These are phyloP conservation scores for Selaginella tamariscina DNA, from an alignment of 75 land plant genomes.

Conservation along the genomic window DNA sequence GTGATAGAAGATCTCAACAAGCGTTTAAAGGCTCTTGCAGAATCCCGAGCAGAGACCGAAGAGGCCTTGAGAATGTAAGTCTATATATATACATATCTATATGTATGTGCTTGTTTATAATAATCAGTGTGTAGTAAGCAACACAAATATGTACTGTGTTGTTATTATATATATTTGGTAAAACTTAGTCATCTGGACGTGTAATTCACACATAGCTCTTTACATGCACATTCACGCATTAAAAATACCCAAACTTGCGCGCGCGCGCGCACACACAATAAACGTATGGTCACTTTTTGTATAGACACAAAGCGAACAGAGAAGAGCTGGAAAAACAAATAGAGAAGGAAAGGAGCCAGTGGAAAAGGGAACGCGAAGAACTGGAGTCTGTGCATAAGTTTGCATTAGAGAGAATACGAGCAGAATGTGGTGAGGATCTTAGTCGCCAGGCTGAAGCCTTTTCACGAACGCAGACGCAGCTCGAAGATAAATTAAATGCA, in stretches of 20 bases:
- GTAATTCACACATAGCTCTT: too few relatives aligned
- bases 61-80: slow-evolving; percentile 67
- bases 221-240: too few relatives aligned
- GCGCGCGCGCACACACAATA: too few relatives aligned
- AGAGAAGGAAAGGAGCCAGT: slow-evolving; percentile 71
- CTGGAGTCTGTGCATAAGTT: slow-evolving; percentile 49
- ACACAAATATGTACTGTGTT: too few relatives aligned
- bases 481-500: slow-evolving; percentile 49
- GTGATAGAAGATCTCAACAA: slow-evolving; percentile 54
- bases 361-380: slow-evolving; percentile 67
- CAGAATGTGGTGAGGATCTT: slow-evolving; percentile 59
- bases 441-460: slow-evolving; percentile 48
- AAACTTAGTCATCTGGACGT: too few relatives aligned
- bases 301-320: slow-evolving; percentile 64
- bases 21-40: slow-evolving; percentile 58
- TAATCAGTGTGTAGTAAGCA: not conserved
- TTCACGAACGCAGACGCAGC: slow-evolving; percentile 55
- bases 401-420: slow-evolving; percentile 47
- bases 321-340: slow-evolving; percentile 58
- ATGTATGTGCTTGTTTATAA: not conserved
- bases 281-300: too few relatives aligned
- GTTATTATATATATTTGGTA: too few relatives aligned
- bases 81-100: not conserved
- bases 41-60: slow-evolving; percentile 83
- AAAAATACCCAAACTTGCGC: too few relatives aligned